Conservation (phyloP, 1,284 basidiomycete genomes). For the Salmacisia buchloeana region DNA sequence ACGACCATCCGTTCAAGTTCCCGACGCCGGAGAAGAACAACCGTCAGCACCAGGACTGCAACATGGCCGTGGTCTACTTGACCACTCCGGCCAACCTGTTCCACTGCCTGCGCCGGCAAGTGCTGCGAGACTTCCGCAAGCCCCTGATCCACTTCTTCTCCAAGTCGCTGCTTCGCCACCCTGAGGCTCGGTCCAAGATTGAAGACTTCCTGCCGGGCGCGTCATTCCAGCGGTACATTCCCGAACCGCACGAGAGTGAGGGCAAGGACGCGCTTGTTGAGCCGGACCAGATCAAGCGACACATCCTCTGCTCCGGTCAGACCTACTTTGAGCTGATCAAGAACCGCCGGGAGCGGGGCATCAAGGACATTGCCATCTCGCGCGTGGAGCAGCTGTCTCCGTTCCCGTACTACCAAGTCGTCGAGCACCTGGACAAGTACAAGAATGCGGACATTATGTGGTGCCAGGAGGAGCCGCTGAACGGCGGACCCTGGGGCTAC, state of each 20-base stretch:
- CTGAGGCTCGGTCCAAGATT: conserved; percentile 76
- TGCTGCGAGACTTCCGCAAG: conserved; percentile 50
- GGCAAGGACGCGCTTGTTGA: conserved; percentile 60
- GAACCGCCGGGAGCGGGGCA: conserved; percentile 43
- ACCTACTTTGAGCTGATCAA: conserved; percentile 81
- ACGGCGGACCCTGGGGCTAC: conserved; percentile 70
- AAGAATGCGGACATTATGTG: conserved; percentile 86
- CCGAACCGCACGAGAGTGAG: conserved; percentile 68
- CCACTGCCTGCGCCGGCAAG: conserved; percentile 50
- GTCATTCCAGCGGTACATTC: conserved; percentile 85
- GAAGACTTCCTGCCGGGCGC: conserved; percentile 84
- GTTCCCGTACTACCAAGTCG: conserved; percentile 74
- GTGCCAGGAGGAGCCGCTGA: conserved; percentile 87
- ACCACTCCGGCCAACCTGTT: conserved; percentile 57
- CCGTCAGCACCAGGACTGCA: conserved; percentile 96
- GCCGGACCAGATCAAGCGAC: conserved; percentile 80
- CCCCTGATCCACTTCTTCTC: conserved; percentile 81
- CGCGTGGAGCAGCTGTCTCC: conserved; percentile 90
- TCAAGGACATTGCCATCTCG: conserved; percentile 89
- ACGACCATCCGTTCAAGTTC: conserved; percentile 90
- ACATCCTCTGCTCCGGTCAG: conserved; percentile 76
- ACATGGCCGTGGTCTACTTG: conserved; percentile 97
- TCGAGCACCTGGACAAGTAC: conserved; percentile 66
- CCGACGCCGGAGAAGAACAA: conserved; percentile 83
- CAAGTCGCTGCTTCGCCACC: conserved; percentile 88